Evolutionary conservation across 345 rosid genomes (phyloP).

Genomic region (Acer yangbiense): DNA sequence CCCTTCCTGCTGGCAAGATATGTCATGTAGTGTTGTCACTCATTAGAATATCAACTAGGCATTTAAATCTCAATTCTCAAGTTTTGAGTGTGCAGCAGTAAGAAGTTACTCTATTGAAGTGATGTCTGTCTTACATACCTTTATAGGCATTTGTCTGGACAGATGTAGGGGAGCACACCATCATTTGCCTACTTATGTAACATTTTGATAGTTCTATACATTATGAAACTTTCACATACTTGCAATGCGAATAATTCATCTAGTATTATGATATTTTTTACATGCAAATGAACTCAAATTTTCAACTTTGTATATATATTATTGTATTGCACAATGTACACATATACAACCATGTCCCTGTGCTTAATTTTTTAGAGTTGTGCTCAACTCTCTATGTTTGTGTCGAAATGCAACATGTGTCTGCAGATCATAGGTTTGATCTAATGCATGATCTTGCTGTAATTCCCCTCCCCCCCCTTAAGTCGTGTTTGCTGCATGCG

Average conservation of each 20-base stretch:
- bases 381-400: background rate
- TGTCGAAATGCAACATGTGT: background rate
- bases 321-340: background rate
- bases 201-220: background rate
- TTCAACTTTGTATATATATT: background rate
- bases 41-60: background rate
- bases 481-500: background rate
- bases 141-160: background rate
- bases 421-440: background rate
- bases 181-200: background rate
- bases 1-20: background rate
- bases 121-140: background rate
- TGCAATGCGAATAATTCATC: background rate
- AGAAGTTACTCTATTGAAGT: background rate
- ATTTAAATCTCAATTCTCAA: background rate
- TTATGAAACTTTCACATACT: background rate
- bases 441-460: slow-evolving; percentile 1
- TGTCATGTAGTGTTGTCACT: background rate
- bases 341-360: background rate
- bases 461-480: background rate
- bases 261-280: background rate
- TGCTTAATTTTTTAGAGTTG: background rate
- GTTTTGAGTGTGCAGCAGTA: background rate
- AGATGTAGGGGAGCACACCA: background rate
- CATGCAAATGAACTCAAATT: background rate